Evolutionary conservation across 2,329 filamentous ascomycete genomes (phyloP), one percentile per base, ranked within the genome.

Genomic region (Drechslerella coelobrocha): DNA sequence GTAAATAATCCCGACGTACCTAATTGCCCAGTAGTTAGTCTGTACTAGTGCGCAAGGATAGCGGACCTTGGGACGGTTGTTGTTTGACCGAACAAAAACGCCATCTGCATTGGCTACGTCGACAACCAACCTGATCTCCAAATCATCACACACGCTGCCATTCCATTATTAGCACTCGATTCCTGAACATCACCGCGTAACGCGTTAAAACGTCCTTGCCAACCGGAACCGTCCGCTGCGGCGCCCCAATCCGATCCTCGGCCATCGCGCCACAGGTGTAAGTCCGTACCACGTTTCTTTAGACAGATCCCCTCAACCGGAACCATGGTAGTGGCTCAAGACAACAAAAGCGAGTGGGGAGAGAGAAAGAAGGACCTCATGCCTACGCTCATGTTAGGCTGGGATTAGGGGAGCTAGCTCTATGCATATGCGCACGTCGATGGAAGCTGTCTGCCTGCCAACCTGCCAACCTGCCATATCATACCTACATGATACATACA

Each of bases 401-500:
- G 7, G 12, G 12, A 34, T 12, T 34, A 34, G n/a, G 29, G 12
- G 12, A 39, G 34, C 34, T n/a, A 39, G 5, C 4, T 10, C 12
- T 14, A 5, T 39, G 34, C 4, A 39, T 5, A n/a, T 3, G 12
- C 34, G 17, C 12, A 10, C 17, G 34, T n/a, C 12, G 34, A 5
- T 39, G 12, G 34, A 39, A 6, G 34, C 34, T 39, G 34, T 39
- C 34, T 39, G 34, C 34, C 34, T 14, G 34, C n/a, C n/a, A n/a
- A n/a, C 17, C 17, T 39, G 12, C 12, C 34, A 39, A 39, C 17
- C 17, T 10, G 29, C 12, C 34, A 39, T n/a, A n/a, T n/a, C 17
- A 39, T 10, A 39, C 2, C 12, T 39, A 14, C 34, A 39, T n/a
- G 34, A 34, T 39, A 31, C 56, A 26, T 60, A 41, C 41, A 60